Conservation (phyloP, 768 basidiomycete species). For the Naganishia antarctica region DNA sequence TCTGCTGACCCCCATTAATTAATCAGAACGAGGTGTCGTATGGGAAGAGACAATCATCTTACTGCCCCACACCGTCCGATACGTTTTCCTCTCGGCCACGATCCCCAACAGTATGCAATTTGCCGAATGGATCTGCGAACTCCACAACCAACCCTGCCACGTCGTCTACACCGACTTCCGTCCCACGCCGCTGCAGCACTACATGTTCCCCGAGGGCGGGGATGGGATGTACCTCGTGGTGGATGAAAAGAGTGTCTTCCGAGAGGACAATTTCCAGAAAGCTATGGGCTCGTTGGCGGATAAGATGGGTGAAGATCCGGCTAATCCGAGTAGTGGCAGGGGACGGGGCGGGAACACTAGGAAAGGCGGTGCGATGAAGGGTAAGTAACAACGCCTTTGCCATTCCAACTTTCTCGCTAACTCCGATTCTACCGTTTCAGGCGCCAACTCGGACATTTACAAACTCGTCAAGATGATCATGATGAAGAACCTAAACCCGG, state of each 20-base stretch:
- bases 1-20: too few relatives aligned
- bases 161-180: conserved; percentile 99
- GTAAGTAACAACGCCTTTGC: conserved; percentile 50
- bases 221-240: conserved; percentile 97
- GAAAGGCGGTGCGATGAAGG: conserved; percentile 91
- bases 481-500: conserved; percentile 93
- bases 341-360: conserved; percentile 86
- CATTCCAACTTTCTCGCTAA: too few relatives aligned
- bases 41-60: conserved; percentile 96
- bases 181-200: conserved; percentile 95
- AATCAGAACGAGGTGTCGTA: conserved; percentile 85
- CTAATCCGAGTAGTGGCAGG: conserved; percentile 75
- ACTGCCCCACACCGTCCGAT: conserved; percentile 89
- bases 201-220: conserved; percentile 91
- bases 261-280: conserved; percentile 94
- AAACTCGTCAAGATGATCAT: conserved; percentile 99
- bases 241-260: conserved; percentile 96
- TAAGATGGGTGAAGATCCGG: conserved; percentile 80
- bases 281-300: conserved; percentile 93
- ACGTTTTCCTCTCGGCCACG: conserved; percentile 97
- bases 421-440: conserved; percentile 54
- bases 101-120: conserved; percentile 99
- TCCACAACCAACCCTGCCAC: conserved; percentile 95
- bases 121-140: conserved; percentile 96
- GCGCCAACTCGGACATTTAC: conserved; percentile 77